Conservation (phyloP, 2,329 filamentous ascomycete species). For the Raffaelea albimanens region DNA sequence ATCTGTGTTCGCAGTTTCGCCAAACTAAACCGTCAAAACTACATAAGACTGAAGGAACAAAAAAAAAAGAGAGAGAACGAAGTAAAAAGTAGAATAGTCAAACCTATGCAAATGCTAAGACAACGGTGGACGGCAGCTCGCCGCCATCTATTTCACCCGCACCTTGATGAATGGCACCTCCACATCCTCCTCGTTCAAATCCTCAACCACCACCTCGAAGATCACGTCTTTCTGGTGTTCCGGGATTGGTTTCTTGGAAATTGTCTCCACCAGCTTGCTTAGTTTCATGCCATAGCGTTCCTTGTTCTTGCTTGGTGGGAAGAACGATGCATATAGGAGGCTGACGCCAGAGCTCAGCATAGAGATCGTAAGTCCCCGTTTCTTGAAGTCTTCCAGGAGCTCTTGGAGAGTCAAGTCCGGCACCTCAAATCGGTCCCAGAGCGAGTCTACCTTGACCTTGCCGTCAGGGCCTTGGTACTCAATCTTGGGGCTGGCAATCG, state of each 20-base stretch:
- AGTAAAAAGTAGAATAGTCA: neutral
- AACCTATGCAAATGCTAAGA: neutral
- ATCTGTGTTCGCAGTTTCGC: too few species aligned
- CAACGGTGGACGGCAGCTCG: neutral
- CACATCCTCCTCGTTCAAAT: constrained; percentile 81
- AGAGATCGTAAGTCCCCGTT: constrained; percentile 69
- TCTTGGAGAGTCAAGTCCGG: constrained; percentile 76
- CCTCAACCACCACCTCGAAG: constrained; percentile 91
- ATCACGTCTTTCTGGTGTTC: constrained; percentile 91
- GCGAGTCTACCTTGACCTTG: constrained; percentile 81
- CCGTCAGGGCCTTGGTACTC: constrained; percentile 73
- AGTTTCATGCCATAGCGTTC: constrained; percentile 76
- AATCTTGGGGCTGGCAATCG: constrained; percentile 87
- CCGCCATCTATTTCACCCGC: neutral
- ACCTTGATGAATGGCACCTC: constrained; percentile 96
- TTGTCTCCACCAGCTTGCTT: constrained; percentile 75
- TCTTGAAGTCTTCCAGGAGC: constrained; percentile 73
- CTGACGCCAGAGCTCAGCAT: constrained; percentile 99
- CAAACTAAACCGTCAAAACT: too few species aligned
- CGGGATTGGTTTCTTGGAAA: constrained; percentile 88
- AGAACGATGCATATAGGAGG: constrained; percentile 89
- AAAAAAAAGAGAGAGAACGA: neutral
- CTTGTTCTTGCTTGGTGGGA: constrained; percentile 67
- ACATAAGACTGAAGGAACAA: neutral
- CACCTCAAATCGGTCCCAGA: constrained; percentile 96